Percentiles rank a stretch among this genome's conserved stretches.
Evolutionary conservation across 345 rosid genomes (phyloP).

Genomic region (Excoecaria cochinchinensis): DNA sequence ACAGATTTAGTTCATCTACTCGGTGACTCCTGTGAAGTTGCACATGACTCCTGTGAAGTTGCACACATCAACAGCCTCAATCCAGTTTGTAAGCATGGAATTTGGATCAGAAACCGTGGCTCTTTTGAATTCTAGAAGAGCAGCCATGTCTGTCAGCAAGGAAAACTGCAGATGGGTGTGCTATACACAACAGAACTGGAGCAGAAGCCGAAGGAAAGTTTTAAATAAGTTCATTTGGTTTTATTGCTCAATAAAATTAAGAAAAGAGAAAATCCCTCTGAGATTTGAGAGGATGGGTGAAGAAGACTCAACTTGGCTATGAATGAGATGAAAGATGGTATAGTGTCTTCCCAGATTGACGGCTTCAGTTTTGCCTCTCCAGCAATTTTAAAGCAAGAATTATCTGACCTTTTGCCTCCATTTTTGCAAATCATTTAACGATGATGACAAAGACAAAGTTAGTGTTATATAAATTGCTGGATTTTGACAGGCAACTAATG

Average conservation of each 20-base stretch:
- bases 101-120: constrained; percentile 30
- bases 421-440: too few relatives aligned
- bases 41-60: constrained; percentile 22
- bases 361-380: too few relatives aligned
- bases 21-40: constrained; percentile 43
- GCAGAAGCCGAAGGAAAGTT: constrained; percentile 22
- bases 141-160: constrained; percentile 39
- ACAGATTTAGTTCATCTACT: constrained; percentile 30
- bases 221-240: constrained; percentile 20
- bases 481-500: too few relatives aligned
- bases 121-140: constrained; percentile 46
- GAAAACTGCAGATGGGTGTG: constrained; percentile 21
- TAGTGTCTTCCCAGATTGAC: too few relatives aligned
- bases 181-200: constrained; percentile 17
- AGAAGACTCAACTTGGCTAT: background rate
- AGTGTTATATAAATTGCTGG: too few relatives aligned
- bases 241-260: too few relatives aligned
- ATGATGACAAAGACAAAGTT: too few relatives aligned
- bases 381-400: too few relatives aligned
- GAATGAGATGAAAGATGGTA: too few relatives aligned
- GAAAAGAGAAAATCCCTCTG: background rate
- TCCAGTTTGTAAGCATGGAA: constrained; percentile 41
- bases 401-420: too few relatives aligned
- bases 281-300: constrained; percentile 16
- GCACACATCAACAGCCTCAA: constrained; percentile 20